Conservation (phyloP, 140 eudicot genomes). For the Erigeron philadelphicus region DNA sequence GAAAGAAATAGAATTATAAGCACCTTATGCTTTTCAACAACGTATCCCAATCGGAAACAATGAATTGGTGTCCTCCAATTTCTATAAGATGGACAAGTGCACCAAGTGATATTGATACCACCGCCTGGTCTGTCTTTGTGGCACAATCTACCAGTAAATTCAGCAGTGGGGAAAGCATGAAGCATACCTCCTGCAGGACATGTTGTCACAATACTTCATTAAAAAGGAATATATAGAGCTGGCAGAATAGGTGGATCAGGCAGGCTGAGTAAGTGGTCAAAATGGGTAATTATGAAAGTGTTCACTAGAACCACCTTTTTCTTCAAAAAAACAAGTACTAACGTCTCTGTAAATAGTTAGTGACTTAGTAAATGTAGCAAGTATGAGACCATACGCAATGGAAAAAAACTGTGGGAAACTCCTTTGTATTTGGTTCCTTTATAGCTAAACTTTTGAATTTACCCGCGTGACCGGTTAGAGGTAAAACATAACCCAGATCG, state of each 20-base stretch:
- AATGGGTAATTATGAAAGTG: background rate
- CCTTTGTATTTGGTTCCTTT: background rate
- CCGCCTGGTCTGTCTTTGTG: constrained; percentile 81
- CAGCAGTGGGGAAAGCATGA: constrained; percentile 83
- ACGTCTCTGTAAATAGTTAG: background rate
- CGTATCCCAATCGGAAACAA: constrained; percentile 78
- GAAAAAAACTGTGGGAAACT: background rate
- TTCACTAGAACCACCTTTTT: background rate
- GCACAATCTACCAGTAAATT: constrained; percentile 87
- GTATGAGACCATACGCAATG: background rate
- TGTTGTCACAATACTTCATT: background rate
- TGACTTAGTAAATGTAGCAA: background rate
- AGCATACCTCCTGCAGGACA: constrained; percentile 69
- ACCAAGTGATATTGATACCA: constrained; percentile 81
- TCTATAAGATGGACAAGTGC: constrained; percentile 88
- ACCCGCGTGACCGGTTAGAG: background rate
- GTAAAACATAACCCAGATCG: background rate
- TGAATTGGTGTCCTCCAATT: constrained; percentile 90
- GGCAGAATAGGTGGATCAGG: background rate
- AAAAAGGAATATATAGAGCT: background rate
- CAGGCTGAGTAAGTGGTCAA: background rate
- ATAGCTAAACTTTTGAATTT: background rate
- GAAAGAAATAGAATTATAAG: constrained; percentile 5
- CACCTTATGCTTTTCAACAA: constrained; percentile 88
- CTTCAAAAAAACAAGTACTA: background rate